Evolutionary conservation across 2,329 filamentous ascomycete species (phyloP).

Genomic region (Monosporascus sp.): DNA sequence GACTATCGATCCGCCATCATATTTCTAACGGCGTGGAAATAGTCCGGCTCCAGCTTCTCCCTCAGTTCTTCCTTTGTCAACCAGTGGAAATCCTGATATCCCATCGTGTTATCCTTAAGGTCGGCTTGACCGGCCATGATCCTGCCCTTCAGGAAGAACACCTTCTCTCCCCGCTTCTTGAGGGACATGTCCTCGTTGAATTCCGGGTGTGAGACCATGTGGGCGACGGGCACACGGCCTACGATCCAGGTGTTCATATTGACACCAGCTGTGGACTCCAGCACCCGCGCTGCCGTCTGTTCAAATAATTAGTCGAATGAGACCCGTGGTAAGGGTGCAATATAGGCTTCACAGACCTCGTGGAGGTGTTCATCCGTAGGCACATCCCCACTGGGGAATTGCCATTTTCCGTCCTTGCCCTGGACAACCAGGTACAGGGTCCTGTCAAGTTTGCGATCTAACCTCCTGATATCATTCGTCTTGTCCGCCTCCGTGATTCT

Average conservation of each 20-base stretch:
- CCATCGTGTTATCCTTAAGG: slow-evolving; percentile 64
- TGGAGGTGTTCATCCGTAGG: slow-evolving; percentile 71
- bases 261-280: slow-evolving; percentile 71
- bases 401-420: slow-evolving; percentile 67
- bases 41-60: slow-evolving; percentile 58
- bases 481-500: slow-evolving; percentile 75
- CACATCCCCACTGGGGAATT: slow-evolving; percentile 72
- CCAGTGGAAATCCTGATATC: slow-evolving; percentile 85
- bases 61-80: slow-evolving; percentile 83
- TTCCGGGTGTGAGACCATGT: slow-evolving; percentile 57
- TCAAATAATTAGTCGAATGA: slow-evolving; percentile 11
- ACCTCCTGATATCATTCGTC: slow-evolving; percentile 66
- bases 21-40: slow-evolving; percentile 72
- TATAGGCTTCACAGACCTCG: slow-evolving; percentile 55
- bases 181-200: slow-evolving; percentile 39
- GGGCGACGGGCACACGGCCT: slow-evolving; percentile 81
- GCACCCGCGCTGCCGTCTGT: slow-evolving; percentile 76
- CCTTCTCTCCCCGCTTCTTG: slow-evolving; percentile 64
- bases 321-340: neutral
- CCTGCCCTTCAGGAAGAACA: slow-evolving; percentile 92
- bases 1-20: slow-evolving; percentile 74
- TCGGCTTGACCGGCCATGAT: slow-evolving; percentile 97
- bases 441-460: slow-evolving; percentile 74
- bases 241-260: slow-evolving; percentile 99
- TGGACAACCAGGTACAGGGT: slow-evolving; percentile 88